Evolutionary conservation across 2,329 filamentous ascomycete genomes (phyloP), one percentile per base, ranked within the genome.

Genomic region (Teratosphaeria destructans): DNA sequence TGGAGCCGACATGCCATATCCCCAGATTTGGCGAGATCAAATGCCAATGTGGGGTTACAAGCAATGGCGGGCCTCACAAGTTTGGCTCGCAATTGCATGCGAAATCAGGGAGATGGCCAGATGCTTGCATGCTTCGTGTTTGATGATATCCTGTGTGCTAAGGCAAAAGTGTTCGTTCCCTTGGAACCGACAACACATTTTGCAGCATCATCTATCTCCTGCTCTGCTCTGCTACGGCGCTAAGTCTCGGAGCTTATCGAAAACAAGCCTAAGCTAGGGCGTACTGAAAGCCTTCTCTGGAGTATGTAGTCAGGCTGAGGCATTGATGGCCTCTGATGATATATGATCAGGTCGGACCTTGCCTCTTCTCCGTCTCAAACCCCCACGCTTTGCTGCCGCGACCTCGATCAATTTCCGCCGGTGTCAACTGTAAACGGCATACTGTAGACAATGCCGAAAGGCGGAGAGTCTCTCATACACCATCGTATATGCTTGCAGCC

Each of bases 221-320:
- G 58, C 61, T 57, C 60, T 61, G 60, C 35, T 63, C 61, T 62
- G 62, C 62, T 62, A 62, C 55, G 57, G 56, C 23, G 59, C 63
- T 64, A 64, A 57, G 56, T 61, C 56, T 61, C 34, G 27, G 27
- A 56, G 62, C 60, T 62, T 60, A 62, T 63, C 60, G 63, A 64
- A 56, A 57, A 55, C 60, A 60, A 39, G 54, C 60, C 57, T 61
- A 54, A 54, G 56, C 59, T 60, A 60, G 43, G 55, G 37, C 52
- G 43, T 49, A 19, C 54, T 57, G 53, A 32, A 12, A 23, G 57
- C 26, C 57, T 53, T 23, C 10, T 58, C 7, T 54, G 52, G 52
- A 6, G n/a, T 49, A 49, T 49, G 57, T 34, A 27, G 35, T 54
- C 49, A 58, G 57, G 16, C 27, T 16, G 56, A 57, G 56, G 56